Evolutionary conservation across 805 yeast genomes (phyloP), one percentile per base, ranked within the genome.

Genomic region (Suhomyces vadensis): DNA sequence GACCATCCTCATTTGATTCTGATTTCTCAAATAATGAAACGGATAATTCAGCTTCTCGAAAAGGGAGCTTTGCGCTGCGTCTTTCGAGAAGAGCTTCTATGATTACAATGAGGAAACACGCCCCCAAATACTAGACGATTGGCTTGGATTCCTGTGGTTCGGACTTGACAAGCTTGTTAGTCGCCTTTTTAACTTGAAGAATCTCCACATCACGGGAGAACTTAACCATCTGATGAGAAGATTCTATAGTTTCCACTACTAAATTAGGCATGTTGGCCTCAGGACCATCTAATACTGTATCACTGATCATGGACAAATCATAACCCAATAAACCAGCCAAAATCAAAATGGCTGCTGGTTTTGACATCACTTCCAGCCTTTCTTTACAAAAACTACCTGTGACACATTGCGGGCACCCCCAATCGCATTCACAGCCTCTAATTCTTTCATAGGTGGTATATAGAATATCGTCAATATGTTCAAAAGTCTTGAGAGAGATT

Each of bases 351-450:
- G 96, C 89, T 0, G 94, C 98, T 9, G 86, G 84, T 55, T 92
- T 94, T 0, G 97, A 89, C 50, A 92, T 67, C 5, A 94, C 98
- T 42, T 85, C 67, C 57, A 85, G 82, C 52, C 78, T 77, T 63
- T 94, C 99, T 44, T 82, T 80, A 65, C 99, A 94, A 42, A 78
- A 79, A 0, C 87, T 68, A 1, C 87, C 85, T 2, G 94, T 87
- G n/a, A 90, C 85, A 69, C 99, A 94, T 37, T 81, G 78, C 0
- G 95, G 95, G 56, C 92, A 85, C 0, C 92, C 92, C 75, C 84
- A 80, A 5, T 82, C 82, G 63, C 87, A 82, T 1, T 73, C 73
- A 60, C 99, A 94, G 11, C 70, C 74, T 22, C 73, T 70, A 0
- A 91, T 69, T 31, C 85, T 71, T 2, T 71, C 68, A 40, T 81